These are phyloP conservation scores for Wickerhamiella dianesei DNA, from an alignment of 805 yeast species.

Conservation along the genomic window DNA sequence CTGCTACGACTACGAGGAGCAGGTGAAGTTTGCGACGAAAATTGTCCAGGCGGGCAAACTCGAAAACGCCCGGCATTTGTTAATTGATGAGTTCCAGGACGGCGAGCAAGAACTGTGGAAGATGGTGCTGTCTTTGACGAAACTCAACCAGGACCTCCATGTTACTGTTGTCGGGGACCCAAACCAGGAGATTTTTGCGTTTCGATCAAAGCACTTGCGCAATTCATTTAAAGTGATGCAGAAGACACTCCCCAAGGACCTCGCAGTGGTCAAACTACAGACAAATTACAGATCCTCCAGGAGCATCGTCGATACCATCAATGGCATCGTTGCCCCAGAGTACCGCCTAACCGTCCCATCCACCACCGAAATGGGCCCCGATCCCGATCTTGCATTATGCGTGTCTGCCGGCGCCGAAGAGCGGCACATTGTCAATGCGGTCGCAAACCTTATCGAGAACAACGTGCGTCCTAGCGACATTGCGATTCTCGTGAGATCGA, in stretches of 20 bases:
- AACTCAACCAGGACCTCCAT: neutral
- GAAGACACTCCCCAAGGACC: slow-evolving; percentile 3
- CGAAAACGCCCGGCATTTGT: slow-evolving; percentile 43
- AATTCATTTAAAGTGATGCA: slow-evolving; percentile 10
- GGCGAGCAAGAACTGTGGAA: slow-evolving; percentile 22
- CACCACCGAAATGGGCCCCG: slow-evolving; percentile 2
- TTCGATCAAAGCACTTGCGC: slow-evolving; percentile 5
- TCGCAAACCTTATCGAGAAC: slow-evolving; percentile 1
- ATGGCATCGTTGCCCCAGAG: slow-evolving; percentile 4
- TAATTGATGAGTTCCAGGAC: slow-evolving; percentile 93
- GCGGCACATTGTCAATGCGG: neutral
- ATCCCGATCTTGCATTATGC: slow-evolving; percentile 5
- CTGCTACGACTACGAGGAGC: slow-evolving; percentile 72
- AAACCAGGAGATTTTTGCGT: slow-evolving; percentile 15
- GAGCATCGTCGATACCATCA: slow-evolving; percentile 6
- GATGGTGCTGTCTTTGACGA: slow-evolving; percentile 4
- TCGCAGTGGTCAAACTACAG: slow-evolving; percentile 2
- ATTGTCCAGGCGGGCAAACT: slow-evolving; percentile 4
- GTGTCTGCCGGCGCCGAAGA: slow-evolving; percentile 1
- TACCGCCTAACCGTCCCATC: neutral
- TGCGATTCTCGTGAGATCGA: slow-evolving; percentile 10
- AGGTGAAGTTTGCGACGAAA: slow-evolving; percentile 40
- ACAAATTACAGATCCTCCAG: slow-evolving; percentile 14
- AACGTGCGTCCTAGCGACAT: slow-evolving; percentile 5
- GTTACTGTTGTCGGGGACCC: slow-evolving; percentile 16